Percentiles rank a stretch among this genome's conserved stretches.
These are phyloP conservation scores for Geotrichum australiense DNA, from an alignment of 1,139 yeast genomes.

Conservation along the genomic window DNA sequence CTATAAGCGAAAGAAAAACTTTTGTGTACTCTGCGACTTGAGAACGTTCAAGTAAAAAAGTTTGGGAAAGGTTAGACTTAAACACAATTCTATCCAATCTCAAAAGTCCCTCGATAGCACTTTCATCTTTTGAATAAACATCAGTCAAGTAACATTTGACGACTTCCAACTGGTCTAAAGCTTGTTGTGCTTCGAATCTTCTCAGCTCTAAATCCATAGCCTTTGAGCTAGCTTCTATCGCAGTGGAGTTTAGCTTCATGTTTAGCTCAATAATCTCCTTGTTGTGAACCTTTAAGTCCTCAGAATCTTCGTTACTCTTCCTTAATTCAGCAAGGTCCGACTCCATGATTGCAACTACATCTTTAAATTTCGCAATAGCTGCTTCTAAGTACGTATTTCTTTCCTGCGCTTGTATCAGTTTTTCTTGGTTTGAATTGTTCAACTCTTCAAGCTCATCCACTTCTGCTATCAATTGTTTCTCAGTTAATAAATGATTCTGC, in stretches of 20 bases:
- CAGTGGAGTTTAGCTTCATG: constrained; percentile 25
- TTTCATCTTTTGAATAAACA: constrained; percentile 23
- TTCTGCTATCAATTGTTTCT: constrained; percentile 45
- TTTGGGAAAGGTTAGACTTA: constrained; percentile 16
- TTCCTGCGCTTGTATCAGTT: constrained; percentile 33
- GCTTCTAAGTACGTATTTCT: constrained; percentile 35
- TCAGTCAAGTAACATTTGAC: constrained; percentile 23
- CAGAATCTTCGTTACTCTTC: constrained; percentile 20
- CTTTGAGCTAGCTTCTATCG: constrained; percentile 23
- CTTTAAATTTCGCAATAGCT: constrained; percentile 30
- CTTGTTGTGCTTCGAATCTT: constrained; percentile 27
- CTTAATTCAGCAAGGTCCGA: constrained; percentile 28
- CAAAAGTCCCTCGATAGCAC: constrained; percentile 22
- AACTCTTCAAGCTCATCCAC: constrained; percentile 36
- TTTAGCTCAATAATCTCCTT: constrained; percentile 28
- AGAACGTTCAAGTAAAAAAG: constrained; percentile 18
- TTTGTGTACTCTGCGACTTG: constrained; percentile 17
- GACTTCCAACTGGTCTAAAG: constrained; percentile 29
- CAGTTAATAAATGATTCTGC: constrained; percentile 47
- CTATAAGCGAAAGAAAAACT: constrained; percentile 19
- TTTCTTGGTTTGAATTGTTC: constrained; percentile 30
- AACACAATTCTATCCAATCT: constrained; percentile 20
- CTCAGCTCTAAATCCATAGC: constrained; percentile 29
- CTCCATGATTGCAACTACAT: constrained; percentile 30
- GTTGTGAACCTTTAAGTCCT: constrained; percentile 21